Evolutionary conservation across 1,284 basidiomycete species (phyloP), one percentile per base, ranked within the genome.

Genomic region (Rhodofomes roseus): DNA sequence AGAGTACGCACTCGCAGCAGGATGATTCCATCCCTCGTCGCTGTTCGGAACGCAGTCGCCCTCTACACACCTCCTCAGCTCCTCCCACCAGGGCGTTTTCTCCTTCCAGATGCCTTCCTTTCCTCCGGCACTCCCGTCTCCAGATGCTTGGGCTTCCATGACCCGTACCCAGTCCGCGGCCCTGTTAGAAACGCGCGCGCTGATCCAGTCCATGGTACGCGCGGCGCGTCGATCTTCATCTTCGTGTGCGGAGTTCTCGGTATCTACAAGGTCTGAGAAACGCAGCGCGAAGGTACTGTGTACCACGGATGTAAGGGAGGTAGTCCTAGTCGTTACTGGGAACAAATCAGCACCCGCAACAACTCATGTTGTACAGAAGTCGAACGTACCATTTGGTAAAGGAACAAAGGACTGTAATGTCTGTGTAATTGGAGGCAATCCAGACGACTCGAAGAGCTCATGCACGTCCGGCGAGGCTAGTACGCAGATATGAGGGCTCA

Each of bases 371-470:
- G 29, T 37, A 29, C 14, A 44, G 37, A 16, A 54, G 12, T 12
- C 4, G 29, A 52, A 23, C 72, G 56, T 72, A 89, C 90, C 88
- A 79, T 90, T 85, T 2, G 89, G 85, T 56, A 93, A 76, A n/a
- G 91, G 90, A 2, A 90, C 89, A 68, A 93, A 93, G 8, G 89
- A 90, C 69, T 92, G 90, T 22, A 93, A 77, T 54, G 93, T 81
- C 64, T 87, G 79, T 29, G 84, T 82, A 18, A 93, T 73, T 27
- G 85, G 77, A 1, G 90, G 90, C 14, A 93, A 74, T 0, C 81
- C 81, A 8, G 84, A 79, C 2, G 77, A 69, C 40, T 76, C 71
- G 50, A 93, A 73, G 40, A 91, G 77, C 27, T 83, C 79, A 53
- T 76, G 73, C 31, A 93, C 81, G 74, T 93, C 90, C 46, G 81